Evolutionary conservation across 441 rosid species (phyloP).

Genomic region (Sinapis alba): DNA sequence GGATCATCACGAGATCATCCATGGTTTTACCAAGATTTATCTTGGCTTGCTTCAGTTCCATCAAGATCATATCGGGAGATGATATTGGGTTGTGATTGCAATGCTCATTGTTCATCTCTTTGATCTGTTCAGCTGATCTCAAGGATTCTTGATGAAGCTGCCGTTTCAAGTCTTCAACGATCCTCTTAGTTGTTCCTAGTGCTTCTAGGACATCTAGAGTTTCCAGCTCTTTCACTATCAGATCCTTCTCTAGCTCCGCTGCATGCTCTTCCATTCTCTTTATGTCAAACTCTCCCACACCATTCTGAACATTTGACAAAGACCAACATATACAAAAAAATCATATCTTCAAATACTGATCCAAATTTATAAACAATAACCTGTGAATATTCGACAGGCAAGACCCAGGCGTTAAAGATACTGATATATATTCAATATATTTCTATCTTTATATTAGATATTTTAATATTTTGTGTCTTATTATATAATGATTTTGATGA

Average conservation of each 20-base stretch:
- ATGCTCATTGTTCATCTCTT: constrained; percentile 66
- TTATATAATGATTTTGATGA: too few relatives aligned
- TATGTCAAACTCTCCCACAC: constrained; percentile 66
- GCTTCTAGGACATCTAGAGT: constrained; percentile 93
- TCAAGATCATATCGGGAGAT: constrained; percentile 75
- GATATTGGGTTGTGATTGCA: constrained; percentile 45
- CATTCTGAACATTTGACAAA: constrained; percentile 40
- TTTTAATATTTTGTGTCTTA: too few relatives aligned
- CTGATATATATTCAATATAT: too few relatives aligned
- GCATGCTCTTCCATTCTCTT: constrained; percentile 93
- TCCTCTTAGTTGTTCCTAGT: constrained; percentile 78
- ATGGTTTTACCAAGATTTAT: constrained; percentile 84
- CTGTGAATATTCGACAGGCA: neutral
- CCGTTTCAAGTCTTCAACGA: constrained; percentile 82
- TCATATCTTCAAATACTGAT: neutral
- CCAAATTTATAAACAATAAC: neutral
- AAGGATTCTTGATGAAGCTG: constrained; percentile 86
- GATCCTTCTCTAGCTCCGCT: constrained; percentile 82
- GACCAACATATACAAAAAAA: neutral
- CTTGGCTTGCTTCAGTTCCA: constrained; percentile 86
- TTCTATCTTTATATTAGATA: too few relatives aligned
- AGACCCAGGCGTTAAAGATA: too few relatives aligned
- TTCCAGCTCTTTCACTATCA: constrained; percentile 88
- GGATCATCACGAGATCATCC: constrained; percentile 72
- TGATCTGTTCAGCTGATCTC: constrained; percentile 51